These are phyloP conservation scores for Silene coronaria DNA, from an alignment of 179 eudicot genomes.

Conservation along the genomic window DNA sequence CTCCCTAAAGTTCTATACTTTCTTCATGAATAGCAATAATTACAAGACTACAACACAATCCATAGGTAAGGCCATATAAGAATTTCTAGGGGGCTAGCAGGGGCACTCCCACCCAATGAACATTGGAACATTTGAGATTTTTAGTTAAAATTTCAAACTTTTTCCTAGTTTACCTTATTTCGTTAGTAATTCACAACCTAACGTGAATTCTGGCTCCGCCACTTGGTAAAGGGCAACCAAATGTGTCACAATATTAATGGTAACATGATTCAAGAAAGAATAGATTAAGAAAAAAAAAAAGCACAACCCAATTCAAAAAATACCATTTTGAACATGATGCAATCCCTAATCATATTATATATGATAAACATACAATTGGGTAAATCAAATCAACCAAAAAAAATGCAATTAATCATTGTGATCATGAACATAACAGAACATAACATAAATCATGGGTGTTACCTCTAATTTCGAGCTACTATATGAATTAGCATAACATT, in stretches of 20 bases:
- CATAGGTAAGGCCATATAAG: not conserved
- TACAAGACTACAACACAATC: not conserved
- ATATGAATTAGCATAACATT: not conserved
- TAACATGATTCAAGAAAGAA: not conserved
- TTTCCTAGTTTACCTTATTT: too few relatives aligned
- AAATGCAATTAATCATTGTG: not conserved
- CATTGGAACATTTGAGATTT: too few relatives aligned
- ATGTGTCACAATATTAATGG: not conserved
- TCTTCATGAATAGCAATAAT: not conserved
- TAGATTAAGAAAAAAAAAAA: not conserved
- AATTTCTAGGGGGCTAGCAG: too few relatives aligned
- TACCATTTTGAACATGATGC: not conserved
- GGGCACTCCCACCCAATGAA: too few relatives aligned
- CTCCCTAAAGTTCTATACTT: not conserved
- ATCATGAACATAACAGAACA: not conserved
- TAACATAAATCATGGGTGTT: not conserved
- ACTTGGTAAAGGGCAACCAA: not conserved
- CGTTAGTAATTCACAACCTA: too few relatives aligned
- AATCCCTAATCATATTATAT: not conserved
- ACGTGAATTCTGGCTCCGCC: too few relatives aligned
- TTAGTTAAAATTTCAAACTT: too few relatives aligned
- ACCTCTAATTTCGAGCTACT: conserved; percentile 8
- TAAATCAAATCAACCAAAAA: not conserved
- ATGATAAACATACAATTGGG: not conserved
- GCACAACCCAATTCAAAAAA: conserved; percentile 12